A percentile compares a stretch with the other conserved stretches of the same genome.
phyloP scores from a whole-genome alignment of 192 early-diverging fungal species.

The Rhizoclosmatium globosum region DNA sequence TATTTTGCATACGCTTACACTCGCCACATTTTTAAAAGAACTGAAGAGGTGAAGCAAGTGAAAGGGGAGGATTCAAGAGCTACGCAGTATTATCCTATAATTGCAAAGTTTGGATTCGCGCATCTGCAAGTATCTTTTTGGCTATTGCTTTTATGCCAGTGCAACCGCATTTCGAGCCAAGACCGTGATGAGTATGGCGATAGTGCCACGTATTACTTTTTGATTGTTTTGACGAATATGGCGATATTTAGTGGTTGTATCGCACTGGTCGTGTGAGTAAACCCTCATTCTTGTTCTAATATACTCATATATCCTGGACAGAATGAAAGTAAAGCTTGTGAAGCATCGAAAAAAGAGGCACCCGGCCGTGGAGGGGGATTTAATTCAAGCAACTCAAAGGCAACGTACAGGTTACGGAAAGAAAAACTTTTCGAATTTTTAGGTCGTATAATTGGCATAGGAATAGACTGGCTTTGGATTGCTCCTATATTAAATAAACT shows the following conservation, averaged over 20 bases:
- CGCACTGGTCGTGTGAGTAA: background rate
- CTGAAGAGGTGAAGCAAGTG: background rate
- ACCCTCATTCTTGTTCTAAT: background rate
- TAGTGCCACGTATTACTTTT: background rate
- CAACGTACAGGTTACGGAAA: too few relatives aligned
- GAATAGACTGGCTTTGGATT: too few relatives aligned
- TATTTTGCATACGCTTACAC: background rate
- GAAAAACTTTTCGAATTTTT: too few relatives aligned
- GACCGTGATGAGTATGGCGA: background rate
- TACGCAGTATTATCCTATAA: slow-evolving; percentile 7
- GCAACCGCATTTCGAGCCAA: background rate
- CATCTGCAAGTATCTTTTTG: background rate
- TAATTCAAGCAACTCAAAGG: too few relatives aligned
- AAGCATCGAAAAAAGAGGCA: background rate
- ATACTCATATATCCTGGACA: background rate
- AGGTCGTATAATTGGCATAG: too few relatives aligned
- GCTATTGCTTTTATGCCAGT: background rate
- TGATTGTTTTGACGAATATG: background rate
- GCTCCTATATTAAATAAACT: too few relatives aligned
- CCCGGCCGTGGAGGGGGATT: too few relatives aligned
- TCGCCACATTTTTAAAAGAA: slow-evolving; percentile 11
- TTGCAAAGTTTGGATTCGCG: background rate
- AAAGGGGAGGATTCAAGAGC: background rate
- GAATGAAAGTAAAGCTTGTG: background rate
- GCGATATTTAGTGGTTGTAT: background rate